Base-by-base conservation (phyloP, 2,329 filamentous ascomycete genomes). In the Colletotrichum liriopes region DNA sequence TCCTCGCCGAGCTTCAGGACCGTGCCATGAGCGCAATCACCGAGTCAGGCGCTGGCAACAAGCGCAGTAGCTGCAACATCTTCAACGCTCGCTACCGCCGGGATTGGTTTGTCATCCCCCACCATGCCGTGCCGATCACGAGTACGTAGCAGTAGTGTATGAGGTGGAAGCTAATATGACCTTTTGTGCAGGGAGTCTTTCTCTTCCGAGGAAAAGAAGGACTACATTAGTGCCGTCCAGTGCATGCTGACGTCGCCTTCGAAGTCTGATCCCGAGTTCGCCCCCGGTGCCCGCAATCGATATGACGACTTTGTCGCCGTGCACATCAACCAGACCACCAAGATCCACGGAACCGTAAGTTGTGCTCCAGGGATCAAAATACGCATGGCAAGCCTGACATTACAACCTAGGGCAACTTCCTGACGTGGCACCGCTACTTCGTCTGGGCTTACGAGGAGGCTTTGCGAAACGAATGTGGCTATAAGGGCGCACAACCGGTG, bases 291-390 rank as follows among this genome's bases (percentile, higher is more conserved):
- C 18, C 66, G 68, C 2, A 75, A 58, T 54, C 62, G 71, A 0
- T 75, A 71, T 18, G 73, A 76, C 52, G 74, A 76, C 45, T 76
- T 76, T n/a, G 73, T 76, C n/a, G 74, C 72, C 20, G 67, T 75
- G 51, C 74, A 75, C 45, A 70, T 75, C 7, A 64, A 71, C 23
- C 73, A 67, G 43, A 74, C 71, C 2, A 8, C n/a, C 8, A 35
- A 35, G 35, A 74, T 74, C 8, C 71, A 74, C 5, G 71, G 66
- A 39, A 72, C 72, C 2, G 73, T 73, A 61, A 71, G 70, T 12
- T 12, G 29, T 23, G 3, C 43, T 39, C 1, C 5, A 20, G n/a
- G 0, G n/a, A 5, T 0, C 23, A 0, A 6, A 9, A 26, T 18
- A 4, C 5, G 0, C 4, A 5, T 37, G 3, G 39, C 9, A 8